These are phyloP conservation scores for Trypanosoma scelopori DNA, from an alignment of 208 protist species.

Conservation along the genomic window DNA sequence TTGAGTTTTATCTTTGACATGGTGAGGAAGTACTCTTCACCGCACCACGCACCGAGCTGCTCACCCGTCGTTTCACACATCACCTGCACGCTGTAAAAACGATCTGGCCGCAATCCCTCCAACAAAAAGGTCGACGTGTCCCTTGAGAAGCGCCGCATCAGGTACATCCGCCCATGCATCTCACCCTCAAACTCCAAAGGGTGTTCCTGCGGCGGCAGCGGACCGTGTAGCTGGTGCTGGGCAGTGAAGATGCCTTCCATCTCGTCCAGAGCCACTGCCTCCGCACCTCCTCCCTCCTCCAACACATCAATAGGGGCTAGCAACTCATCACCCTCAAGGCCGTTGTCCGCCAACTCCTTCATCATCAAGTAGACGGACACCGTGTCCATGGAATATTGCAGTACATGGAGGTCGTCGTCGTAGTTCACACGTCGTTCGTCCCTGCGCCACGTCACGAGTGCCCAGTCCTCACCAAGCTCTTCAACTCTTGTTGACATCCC, in stretches of 20 bases:
- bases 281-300: conserved; percentile 7
- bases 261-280: conserved; percentile 13
- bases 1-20: conserved; percentile 62
- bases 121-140: conserved; percentile 26
- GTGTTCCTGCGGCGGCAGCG: conserved; percentile 22
- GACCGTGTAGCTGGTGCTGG: background rate
- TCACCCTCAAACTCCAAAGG: conserved; percentile 30
- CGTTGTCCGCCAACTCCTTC: conserved; percentile 51
- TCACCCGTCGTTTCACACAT: conserved; percentile 74
- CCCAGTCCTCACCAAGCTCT: conserved; percentile 83
- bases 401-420: conserved; percentile 83
- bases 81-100: conserved; percentile 83
- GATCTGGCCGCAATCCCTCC: conserved; percentile 41
- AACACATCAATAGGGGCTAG: background rate
- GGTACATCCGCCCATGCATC: conserved; percentile 26
- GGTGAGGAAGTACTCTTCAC: conserved; percentile 62
- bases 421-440: conserved; percentile 70
- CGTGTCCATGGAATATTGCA: conserved; percentile 72
- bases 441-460: conserved; percentile 63
- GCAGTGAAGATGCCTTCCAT: conserved; percentile 29
- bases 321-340: conserved; percentile 17
- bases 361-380: conserved; percentile 75
- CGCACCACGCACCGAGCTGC: conserved; percentile 81
- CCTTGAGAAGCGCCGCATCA: conserved; percentile 26
- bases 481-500: conserved; percentile 56